Conservation (phyloP, 192 early-diverging fungal genomes). For the Tieghemiomyces parasiticus region DNA sequence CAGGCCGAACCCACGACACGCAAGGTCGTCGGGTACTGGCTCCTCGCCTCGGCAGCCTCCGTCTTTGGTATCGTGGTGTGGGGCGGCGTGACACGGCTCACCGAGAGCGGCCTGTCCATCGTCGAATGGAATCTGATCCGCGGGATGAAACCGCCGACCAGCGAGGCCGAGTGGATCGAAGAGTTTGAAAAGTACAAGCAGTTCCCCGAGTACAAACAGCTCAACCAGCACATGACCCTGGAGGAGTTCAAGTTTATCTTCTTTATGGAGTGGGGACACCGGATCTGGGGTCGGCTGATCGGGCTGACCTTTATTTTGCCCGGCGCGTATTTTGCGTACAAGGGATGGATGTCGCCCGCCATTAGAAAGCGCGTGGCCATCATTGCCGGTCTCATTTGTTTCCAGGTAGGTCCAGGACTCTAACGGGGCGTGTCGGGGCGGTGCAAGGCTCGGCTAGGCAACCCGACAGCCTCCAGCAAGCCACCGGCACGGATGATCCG, state of each 20-base stretch:
- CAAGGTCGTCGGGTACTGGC: conserved; percentile 77
- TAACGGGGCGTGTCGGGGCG: too few species aligned
- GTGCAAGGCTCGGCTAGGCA: too few species aligned
- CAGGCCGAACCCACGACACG: too few species aligned
- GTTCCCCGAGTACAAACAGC: conserved; percentile 92
- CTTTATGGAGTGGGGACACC: conserved; percentile 96
- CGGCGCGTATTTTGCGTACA: conserved; percentile 66
- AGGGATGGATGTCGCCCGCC: conserved; percentile 56
- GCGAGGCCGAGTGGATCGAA: conserved; percentile 70
- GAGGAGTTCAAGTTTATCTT: conserved; percentile 95
- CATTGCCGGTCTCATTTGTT: conserved; percentile 48
- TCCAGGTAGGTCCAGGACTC: conserved; percentile 32
- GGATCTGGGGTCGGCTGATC: conserved; percentile 87
- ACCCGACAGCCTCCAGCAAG: too few species aligned
- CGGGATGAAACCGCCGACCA: conserved; percentile 80
- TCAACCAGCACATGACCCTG: conserved; percentile 78
- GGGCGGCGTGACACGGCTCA: conserved; percentile 89
- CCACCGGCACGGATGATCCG: too few species aligned
- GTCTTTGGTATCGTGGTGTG: conserved; percentile 88
- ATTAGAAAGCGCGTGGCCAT: conserved; percentile 43
- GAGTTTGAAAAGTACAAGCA: conserved; percentile 99
- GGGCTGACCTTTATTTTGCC: conserved; percentile 78
- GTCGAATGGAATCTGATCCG: conserved; percentile 93
- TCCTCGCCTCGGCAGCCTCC: conserved; percentile 70
- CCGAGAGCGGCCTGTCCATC: conserved; percentile 94